Conservation (phyloP, 164 flowering plant species). For the Sedum album region DNA sequence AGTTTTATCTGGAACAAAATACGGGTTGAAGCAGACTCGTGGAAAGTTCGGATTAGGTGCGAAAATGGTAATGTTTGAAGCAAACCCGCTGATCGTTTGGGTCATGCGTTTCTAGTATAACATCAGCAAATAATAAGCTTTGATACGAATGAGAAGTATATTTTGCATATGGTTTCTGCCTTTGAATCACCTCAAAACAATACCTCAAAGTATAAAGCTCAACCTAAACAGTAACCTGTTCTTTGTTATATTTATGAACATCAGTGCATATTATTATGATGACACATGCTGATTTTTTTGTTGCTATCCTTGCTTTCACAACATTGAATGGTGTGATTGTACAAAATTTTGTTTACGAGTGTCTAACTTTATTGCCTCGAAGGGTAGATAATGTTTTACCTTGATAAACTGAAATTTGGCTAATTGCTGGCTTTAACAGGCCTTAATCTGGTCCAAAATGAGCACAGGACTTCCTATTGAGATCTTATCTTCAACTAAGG, state of each 20-base stretch:
- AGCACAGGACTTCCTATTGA: constrained; percentile 98
- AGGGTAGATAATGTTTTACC: not conserved
- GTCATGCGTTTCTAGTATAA: not conserved
- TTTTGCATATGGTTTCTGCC: not conserved
- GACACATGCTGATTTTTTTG: not conserved
- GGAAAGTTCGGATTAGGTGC: constrained; percentile 99
- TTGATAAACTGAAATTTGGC: not conserved
- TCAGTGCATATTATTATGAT: not conserved
- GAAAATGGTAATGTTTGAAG: constrained; percentile 63
- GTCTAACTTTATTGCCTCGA: not conserved
- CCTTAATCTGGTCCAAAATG: constrained; percentile 98
- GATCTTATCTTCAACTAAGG: constrained; percentile 76
- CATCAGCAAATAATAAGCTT: not conserved
- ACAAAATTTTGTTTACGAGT: not conserved
- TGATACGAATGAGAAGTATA: not conserved
- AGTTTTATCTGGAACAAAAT: constrained; percentile 96
- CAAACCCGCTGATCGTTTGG: not conserved
- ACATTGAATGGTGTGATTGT: not conserved
- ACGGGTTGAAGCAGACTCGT: constrained; percentile 95
- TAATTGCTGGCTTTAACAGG: constrained; percentile 35
- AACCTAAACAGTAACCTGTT: not conserved
- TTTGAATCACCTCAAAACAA: not conserved
- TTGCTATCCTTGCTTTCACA: not conserved
- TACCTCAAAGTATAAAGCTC: not conserved
- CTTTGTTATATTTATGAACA: not conserved